phyloP scores from a whole-genome alignment of 352 stramenopile genomes.

The Globisporangium ultimum region DNA sequence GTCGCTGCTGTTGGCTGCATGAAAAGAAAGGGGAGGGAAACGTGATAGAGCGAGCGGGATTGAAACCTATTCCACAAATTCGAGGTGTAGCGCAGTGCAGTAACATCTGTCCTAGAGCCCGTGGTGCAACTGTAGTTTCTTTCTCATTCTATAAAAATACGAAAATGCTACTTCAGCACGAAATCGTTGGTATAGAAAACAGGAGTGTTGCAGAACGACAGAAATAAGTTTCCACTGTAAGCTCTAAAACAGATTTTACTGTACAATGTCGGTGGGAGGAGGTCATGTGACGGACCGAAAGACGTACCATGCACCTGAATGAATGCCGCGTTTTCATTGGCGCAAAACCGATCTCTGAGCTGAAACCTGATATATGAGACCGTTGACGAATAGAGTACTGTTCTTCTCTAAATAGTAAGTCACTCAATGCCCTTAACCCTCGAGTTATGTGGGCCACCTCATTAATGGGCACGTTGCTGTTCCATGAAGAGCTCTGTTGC shows the following conservation, averaged over 20 bases:
- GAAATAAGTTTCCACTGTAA: too few relatives aligned
- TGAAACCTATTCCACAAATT: not conserved
- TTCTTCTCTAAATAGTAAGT: too few relatives aligned
- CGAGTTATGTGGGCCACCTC: too few relatives aligned
- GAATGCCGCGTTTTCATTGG: not conserved
- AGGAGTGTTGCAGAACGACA: not conserved
- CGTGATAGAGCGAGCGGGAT: conserved; percentile 4
- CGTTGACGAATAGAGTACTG: too few relatives aligned
- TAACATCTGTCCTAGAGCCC: not conserved
- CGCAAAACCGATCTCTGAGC: not conserved
- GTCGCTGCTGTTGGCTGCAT: conserved; percentile 1
- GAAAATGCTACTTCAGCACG: too few relatives aligned
- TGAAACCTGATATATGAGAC: not conserved
- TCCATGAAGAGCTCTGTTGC: not conserved
- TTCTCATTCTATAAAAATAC: too few relatives aligned
- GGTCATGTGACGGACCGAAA: not conserved
- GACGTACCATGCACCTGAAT: not conserved
- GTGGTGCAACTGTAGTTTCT: too few relatives aligned
- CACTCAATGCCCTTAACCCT: too few relatives aligned
- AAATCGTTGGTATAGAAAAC: not conserved
- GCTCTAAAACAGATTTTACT: too few relatives aligned
- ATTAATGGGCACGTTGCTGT: too few relatives aligned
- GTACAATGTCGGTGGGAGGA: not conserved
- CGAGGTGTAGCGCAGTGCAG: not conserved
- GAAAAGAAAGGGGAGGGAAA: not conserved